Evolutionary conservation across 495 filamentous ascomycete genomes (phyloP).

Genomic region (Penicillium longicatenatum): DNA sequence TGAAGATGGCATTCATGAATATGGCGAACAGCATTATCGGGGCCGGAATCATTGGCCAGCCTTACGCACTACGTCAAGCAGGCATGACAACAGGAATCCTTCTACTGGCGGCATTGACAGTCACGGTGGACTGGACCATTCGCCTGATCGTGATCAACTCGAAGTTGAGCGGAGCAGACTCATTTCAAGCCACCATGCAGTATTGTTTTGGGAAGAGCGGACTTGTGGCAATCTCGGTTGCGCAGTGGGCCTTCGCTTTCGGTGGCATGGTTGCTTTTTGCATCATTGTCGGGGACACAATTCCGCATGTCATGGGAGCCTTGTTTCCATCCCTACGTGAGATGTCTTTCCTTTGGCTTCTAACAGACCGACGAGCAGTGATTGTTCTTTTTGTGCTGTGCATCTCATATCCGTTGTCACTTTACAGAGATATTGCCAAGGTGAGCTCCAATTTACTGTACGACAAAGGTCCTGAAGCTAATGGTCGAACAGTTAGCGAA

Average conservation of each 20-base stretch:
- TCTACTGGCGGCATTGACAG: constrained; percentile 74
- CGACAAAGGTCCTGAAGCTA: constrained; percentile 12
- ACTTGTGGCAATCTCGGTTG: constrained; percentile 82
- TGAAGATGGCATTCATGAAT: constrained; percentile 87
- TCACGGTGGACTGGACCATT: constrained; percentile 94
- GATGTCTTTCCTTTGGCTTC: constrained; percentile 75
- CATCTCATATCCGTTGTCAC: constrained; percentile 86
- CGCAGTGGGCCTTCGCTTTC: constrained; percentile 98
- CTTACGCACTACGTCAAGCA: constrained; percentile 90
- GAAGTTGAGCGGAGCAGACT: constrained; percentile 87
- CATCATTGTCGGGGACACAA: constrained; percentile 94
- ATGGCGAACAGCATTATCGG: constrained; percentile 99
- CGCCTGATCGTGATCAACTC: constrained; percentile 93
- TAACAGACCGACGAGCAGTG: constrained; percentile 77
- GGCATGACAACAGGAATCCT: constrained; percentile 79
- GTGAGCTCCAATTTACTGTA: constrained; percentile 42
- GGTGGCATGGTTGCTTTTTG: constrained; percentile 98
- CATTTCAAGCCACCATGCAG: constrained; percentile 93
- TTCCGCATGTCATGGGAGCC: constrained; percentile 83
- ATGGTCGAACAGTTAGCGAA: constrained; percentile 74
- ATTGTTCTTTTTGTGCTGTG: constrained; percentile 84
- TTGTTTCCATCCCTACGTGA: constrained; percentile 74
- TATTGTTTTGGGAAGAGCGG: constrained; percentile 88
- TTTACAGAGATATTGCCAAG: constrained; percentile 98
- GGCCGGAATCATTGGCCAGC: constrained; percentile 96